These are phyloP conservation scores for Volvox reticuliferus DNA, from an alignment of 139 green algal genomes.

Conservation along the genomic window DNA sequence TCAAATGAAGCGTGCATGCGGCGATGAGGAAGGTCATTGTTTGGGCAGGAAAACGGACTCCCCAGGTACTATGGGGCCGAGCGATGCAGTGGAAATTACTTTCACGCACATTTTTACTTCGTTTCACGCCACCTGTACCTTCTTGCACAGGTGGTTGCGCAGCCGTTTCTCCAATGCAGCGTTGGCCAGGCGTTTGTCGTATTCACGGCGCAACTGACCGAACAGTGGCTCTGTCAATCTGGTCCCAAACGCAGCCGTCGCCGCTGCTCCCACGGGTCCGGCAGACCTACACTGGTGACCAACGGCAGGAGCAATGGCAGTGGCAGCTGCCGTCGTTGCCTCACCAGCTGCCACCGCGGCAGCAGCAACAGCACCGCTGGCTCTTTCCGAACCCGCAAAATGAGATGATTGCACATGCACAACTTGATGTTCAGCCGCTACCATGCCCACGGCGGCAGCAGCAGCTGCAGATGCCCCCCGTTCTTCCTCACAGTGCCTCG, in stretches of 20 bases:
- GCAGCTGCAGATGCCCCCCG: background rate
- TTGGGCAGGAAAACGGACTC: no score
- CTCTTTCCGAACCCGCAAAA: background rate
- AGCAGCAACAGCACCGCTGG: background rate
- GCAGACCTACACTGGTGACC: background rate
- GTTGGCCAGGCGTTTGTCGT: background rate
- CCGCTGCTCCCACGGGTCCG: background rate
- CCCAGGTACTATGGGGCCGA: no score
- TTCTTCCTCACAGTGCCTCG: no score
- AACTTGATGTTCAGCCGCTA: background rate
- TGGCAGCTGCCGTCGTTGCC: no score
- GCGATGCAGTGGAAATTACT: no score
- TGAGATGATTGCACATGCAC: background rate
- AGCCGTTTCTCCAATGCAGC: background rate
- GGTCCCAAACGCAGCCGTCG: no score
- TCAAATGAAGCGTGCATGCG: no score
- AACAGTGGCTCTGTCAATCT: background rate
- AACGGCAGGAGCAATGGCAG: background rate
- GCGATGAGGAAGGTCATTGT: no score
- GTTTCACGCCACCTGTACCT: background rate
- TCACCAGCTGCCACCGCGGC: background rate
- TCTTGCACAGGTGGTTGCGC: slow-evolving; percentile 15
- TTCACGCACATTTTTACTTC: background rate
- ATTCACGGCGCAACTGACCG: background rate
- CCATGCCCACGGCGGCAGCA: background rate